Conservation (phyloP, 78 protist species). For the Speleostelium caveatum region DNA sequence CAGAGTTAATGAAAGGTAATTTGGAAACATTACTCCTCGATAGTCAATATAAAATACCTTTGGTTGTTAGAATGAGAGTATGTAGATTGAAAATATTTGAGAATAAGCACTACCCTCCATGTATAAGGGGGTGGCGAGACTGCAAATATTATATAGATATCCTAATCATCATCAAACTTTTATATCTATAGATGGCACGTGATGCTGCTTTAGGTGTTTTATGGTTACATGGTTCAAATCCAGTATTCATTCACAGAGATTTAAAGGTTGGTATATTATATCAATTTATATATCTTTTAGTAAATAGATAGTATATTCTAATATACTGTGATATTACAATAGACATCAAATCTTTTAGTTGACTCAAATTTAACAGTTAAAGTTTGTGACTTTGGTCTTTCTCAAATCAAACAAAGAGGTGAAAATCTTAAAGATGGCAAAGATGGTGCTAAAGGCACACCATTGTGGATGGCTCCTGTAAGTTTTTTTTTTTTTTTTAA, state of each 20-base stretch:
- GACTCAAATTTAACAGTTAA: conserved; percentile 76
- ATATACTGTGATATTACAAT: background rate
- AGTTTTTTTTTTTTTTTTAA: no score
- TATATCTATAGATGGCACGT: conserved; percentile 81
- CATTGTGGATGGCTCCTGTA: conserved; percentile 89
- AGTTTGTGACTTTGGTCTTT: conserved; percentile 88
- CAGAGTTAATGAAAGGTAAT: conserved; percentile 80
- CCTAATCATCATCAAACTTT: no score
- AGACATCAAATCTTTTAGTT: conserved; percentile 79
- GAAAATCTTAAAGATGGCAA: conserved; percentile 79
- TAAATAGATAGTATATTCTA: background rate
- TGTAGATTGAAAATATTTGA: no score
- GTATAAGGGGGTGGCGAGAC: no score
- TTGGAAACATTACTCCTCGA: conserved; percentile 81
- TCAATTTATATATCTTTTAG: no score
- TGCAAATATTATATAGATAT: no score
- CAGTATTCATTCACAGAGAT: conserved; percentile 86
- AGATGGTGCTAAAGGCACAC: conserved; percentile 87
- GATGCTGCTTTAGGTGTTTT: conserved; percentile 87
- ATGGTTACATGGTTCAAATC: conserved; percentile 84
- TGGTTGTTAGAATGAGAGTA: conserved; percentile 80
- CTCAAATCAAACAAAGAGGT: conserved; percentile 84
- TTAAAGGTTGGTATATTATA: conserved; percentile 40
- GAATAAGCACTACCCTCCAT: no score
- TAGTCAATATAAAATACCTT: conserved; percentile 49